phyloP scores from a whole-genome alignment of 345 rosid species.

The Laguncularia racemosa region DNA sequence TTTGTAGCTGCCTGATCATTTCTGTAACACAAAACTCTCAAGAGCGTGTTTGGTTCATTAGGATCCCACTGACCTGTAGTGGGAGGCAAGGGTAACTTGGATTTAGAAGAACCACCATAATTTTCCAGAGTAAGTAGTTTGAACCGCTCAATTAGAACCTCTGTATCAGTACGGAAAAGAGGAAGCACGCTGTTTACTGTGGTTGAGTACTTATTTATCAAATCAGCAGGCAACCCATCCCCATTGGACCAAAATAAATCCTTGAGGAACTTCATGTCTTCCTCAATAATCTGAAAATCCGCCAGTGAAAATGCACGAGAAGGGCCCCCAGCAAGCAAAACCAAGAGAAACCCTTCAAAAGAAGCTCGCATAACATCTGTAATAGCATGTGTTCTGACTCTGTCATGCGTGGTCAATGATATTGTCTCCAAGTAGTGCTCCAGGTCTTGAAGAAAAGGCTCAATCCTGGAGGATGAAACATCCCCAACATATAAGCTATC shows the following conservation, averaged over 20 bases:
- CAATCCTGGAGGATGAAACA: slow-evolving; percentile 72
- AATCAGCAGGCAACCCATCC: slow-evolving; percentile 77
- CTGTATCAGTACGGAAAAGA: slow-evolving; percentile 54
- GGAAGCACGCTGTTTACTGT: slow-evolving; percentile 63
- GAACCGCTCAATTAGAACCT: slow-evolving; percentile 50
- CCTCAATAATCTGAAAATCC: slow-evolving; percentile 61
- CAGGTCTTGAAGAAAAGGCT: slow-evolving; percentile 73
- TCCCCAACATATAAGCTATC: slow-evolving; percentile 74
- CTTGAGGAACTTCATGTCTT: slow-evolving; percentile 68
- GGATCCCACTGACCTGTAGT: slow-evolving; percentile 88
- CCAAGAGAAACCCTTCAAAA: slow-evolving; percentile 76
- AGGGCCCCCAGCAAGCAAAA: slow-evolving; percentile 94
- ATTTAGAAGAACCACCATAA: slow-evolving; percentile 61
- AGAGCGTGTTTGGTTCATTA: slow-evolving; percentile 72
- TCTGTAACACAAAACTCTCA: slow-evolving; percentile 78
- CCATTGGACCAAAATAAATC: slow-evolving; percentile 95
- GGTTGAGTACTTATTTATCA: slow-evolving; percentile 65
- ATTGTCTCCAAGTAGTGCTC: slow-evolving; percentile 65
- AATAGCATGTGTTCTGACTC: slow-evolving; percentile 74
- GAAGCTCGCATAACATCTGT: slow-evolving; percentile 94
- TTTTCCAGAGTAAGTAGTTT: slow-evolving; percentile 37
- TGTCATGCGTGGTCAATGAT: slow-evolving; percentile 67
- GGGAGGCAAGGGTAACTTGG: slow-evolving; percentile 76
- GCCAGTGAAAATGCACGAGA: slow-evolving; percentile 57
- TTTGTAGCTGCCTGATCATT: slow-evolving; percentile 68